These are phyloP conservation scores for Penicillium alfredii DNA, from an alignment of 495 filamentous ascomycete species.

Conservation along the genomic window DNA sequence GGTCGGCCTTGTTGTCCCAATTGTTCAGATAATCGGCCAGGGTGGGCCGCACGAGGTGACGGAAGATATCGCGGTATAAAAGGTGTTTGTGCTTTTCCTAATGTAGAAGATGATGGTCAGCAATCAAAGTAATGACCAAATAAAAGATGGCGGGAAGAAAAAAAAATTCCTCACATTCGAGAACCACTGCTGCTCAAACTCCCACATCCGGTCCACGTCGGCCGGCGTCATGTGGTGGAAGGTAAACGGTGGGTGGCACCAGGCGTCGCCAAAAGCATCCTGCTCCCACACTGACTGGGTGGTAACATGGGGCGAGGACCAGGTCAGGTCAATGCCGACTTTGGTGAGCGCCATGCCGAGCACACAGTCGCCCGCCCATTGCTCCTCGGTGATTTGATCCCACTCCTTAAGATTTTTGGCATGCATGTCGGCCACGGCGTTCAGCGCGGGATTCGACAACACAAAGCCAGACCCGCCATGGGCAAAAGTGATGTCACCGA, in stretches of 20 bases:
- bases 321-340: slow-evolving; percentile 26
- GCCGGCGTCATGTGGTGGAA: slow-evolving; percentile 44
- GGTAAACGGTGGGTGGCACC: slow-evolving; percentile 44
- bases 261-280: slow-evolving; percentile 38
- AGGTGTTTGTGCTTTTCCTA: slow-evolving; percentile 14
- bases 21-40: slow-evolving; percentile 12
- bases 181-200: slow-evolving; percentile 41
- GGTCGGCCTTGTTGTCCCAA: slow-evolving; percentile 26
- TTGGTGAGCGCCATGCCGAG: slow-evolving; percentile 39
- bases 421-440: slow-evolving; percentile 18
- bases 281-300: slow-evolving; percentile 30
- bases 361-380: slow-evolving; percentile 42
- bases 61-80: slow-evolving; percentile 23
- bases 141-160: not conserved
- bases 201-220: slow-evolving; percentile 33
- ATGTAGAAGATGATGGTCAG: not conserved
- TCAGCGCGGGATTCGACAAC: slow-evolving; percentile 35
- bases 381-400: slow-evolving; percentile 22
- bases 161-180: slow-evolving; percentile 8
- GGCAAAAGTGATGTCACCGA: slow-evolving; percentile 45
- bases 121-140: not conserved
- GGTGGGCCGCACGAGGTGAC: slow-evolving; percentile 16
- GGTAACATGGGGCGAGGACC: slow-evolving; percentile 36
- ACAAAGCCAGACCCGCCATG: slow-evolving; percentile 64
- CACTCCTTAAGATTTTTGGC: slow-evolving; percentile 15